These are phyloP conservation scores for Porodaedalea pini DNA, from an alignment of 1,284 basidiomycete species.

Conservation along the genomic window DNA sequence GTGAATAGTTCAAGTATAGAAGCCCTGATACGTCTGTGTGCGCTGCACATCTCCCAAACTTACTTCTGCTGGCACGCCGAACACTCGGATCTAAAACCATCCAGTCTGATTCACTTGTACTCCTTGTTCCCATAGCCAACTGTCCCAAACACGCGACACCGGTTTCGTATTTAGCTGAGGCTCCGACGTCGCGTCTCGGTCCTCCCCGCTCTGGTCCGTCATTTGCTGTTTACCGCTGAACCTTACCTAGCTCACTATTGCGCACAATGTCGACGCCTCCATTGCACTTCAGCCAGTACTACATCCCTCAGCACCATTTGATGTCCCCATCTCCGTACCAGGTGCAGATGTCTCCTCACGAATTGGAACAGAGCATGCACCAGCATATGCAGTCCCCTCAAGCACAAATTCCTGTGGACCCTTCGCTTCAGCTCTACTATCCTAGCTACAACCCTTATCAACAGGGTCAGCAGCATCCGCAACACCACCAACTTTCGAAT, in stretches of 20 bases:
- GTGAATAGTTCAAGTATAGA: slow-evolving; percentile 9
- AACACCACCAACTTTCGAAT: slow-evolving; percentile 20
- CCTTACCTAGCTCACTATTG: slow-evolving; percentile 1
- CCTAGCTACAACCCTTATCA: slow-evolving; percentile 16
- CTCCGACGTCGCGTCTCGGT: slow-evolving; percentile 9
- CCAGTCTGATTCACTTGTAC: background rate
- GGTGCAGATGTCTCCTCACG: slow-evolving; percentile 12
- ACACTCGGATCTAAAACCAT: slow-evolving; percentile 14
- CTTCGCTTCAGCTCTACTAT: slow-evolving; percentile 19
- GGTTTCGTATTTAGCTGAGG: slow-evolving; percentile 17
- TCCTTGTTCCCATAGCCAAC: slow-evolving; percentile 2
- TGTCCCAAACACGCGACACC: slow-evolving; percentile 5
- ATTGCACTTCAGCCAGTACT: slow-evolving; percentile 15
- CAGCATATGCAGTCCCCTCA: slow-evolving; percentile 19
- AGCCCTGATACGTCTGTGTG: slow-evolving; percentile 10
- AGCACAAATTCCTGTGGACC: slow-evolving; percentile 18
- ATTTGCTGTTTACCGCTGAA: slow-evolving; percentile 8
- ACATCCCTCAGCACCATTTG: slow-evolving; percentile 16
- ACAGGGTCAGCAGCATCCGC: slow-evolving; percentile 13
- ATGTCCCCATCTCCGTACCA: slow-evolving; percentile 18
- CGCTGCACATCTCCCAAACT: slow-evolving; percentile 6
- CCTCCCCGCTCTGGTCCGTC: slow-evolving; percentile 11
- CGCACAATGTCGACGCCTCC: slow-evolving; percentile 13
- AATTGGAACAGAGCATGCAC: slow-evolving; percentile 16
- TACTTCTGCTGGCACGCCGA: slow-evolving; percentile 13